Percentiles rank a stretch among this genome's conserved stretches.
phyloP scores from a whole-genome alignment of 177 flowering plant species.

The Vitis hybrid region DNA sequence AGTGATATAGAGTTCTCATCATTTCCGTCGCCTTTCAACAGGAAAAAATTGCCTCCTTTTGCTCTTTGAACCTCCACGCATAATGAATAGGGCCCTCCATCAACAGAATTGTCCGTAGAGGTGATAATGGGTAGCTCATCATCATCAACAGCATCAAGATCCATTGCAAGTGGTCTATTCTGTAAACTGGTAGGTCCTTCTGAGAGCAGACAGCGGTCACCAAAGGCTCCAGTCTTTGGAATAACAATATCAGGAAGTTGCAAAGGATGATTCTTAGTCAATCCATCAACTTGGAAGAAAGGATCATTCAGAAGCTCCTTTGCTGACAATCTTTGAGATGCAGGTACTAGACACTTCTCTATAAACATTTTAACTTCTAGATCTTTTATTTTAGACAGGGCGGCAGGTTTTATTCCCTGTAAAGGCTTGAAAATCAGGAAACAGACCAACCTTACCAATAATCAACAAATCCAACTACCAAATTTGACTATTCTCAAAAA shows the following conservation, averaged over 20 bases:
- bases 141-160: conserved; percentile 38
- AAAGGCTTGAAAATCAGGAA: conserved; percentile 11
- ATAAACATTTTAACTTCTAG: conserved; percentile 45
- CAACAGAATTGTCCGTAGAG: conserved; percentile 18
- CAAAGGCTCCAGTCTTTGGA: conserved; percentile 34
- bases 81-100: conserved; percentile 18
- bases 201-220: conserved; percentile 40
- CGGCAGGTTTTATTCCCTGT: conserved; percentile 62
- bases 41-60: conserved; percentile 39
- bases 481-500: neutral
- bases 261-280: conserved; percentile 14
- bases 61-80: conserved; percentile 43
- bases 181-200: conserved; percentile 26
- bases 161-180: conserved; percentile 37
- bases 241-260: conserved; percentile 31
- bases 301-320: conserved; percentile 64
- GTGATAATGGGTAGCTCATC: conserved; percentile 27
- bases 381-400: conserved; percentile 52
- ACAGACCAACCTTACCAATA: conserved; percentile 1
- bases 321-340: conserved; percentile 51
- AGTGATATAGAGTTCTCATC: conserved; percentile 49
- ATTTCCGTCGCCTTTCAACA: conserved; percentile 44
- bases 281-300: conserved; percentile 45
- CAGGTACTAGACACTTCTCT: conserved; percentile 63
- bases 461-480: neutral